A percentile compares a stretch with the other conserved stretches of the same genome.
Conservation (phyloP, 345 rosid genomes). For the Gossypium turneri region DNA sequence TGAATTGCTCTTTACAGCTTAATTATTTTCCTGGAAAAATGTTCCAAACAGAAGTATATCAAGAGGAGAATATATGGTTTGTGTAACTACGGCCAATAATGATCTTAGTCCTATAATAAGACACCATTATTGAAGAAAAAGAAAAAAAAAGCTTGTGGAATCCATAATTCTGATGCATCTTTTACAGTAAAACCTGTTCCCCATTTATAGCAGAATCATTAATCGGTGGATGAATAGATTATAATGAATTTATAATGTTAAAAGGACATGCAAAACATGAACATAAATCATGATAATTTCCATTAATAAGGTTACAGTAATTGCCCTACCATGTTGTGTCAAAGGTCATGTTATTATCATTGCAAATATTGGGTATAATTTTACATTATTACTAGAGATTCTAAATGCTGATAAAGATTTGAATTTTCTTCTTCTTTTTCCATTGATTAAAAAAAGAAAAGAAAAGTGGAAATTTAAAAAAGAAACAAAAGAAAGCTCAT, state of each 20-base stretch:
- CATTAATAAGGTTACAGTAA: background rate
- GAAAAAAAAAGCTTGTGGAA: slow-evolving; percentile 40
- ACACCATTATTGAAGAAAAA: slow-evolving; percentile 44
- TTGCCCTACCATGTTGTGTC: slow-evolving; percentile 15
- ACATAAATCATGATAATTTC: slow-evolving; percentile 3
- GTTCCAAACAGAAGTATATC: background rate
- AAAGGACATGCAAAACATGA: slow-evolving; percentile 10
- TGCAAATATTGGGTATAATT: background rate
- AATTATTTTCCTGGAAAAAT: slow-evolving; percentile 16
- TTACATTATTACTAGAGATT: background rate
- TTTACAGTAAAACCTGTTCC: background rate
- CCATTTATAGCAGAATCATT: slow-evolving; percentile 12
- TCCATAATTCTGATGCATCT: slow-evolving; percentile 1
- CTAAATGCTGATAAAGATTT: background rate
- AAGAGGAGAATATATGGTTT: slow-evolving; percentile 18
- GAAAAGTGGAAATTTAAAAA: background rate
- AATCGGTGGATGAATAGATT: background rate
- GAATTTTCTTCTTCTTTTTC: background rate
- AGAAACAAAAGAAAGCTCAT: slow-evolving; percentile 36
- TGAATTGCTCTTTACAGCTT: background rate
- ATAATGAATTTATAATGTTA: slow-evolving; percentile 11
- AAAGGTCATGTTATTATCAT: slow-evolving; percentile 1
- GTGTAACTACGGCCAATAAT: slow-evolving; percentile 45
- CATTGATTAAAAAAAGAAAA: slow-evolving; percentile 7
- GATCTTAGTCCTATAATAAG: slow-evolving; percentile 36